Percentiles rank a stretch among this genome's conserved stretches.
Conservation (phyloP, 2,329 filamentous ascomycete genomes). For the Drechslerella stenobrocha region DNA sequence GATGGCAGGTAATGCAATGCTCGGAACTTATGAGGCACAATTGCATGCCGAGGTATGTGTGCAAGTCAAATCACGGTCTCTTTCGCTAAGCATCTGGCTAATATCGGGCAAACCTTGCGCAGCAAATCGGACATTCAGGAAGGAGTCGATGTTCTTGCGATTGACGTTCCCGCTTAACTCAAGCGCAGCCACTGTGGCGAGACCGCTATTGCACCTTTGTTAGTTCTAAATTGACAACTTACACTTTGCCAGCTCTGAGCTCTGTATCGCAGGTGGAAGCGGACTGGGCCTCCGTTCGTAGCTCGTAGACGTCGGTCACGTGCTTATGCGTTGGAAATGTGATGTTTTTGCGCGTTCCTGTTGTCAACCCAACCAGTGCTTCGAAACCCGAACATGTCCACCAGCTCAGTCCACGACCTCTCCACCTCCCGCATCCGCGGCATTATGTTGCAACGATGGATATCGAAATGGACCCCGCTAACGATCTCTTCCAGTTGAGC, state of each 20-base stretch:
- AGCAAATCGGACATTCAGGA: constrained; percentile 36
- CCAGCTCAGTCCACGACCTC: no score
- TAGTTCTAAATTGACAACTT: no score
- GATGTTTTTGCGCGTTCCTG: constrained; percentile 4
- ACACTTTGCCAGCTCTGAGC: no score
- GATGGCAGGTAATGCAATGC: constrained; percentile 26
- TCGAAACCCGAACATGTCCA: no score
- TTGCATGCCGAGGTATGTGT: constrained; percentile 34
- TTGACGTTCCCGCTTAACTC: constrained; percentile 23
- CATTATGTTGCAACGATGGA: constrained; percentile 43
- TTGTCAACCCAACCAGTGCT: no score
- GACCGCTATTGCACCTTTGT: no score
- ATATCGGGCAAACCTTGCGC: not conserved
- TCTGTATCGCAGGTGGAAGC: no score
- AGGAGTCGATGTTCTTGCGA: constrained; percentile 20
- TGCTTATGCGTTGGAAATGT: constrained; percentile 15
- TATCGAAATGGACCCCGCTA: constrained; percentile 28
- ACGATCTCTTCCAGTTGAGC: constrained; percentile 27
- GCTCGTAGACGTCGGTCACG: not conserved
- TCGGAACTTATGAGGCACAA: constrained; percentile 42
- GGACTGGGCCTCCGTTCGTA: not conserved
- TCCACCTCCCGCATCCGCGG: not conserved
- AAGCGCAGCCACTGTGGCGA: no score
- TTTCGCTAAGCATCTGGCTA: not conserved
- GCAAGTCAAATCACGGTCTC: not conserved